phyloP scores from a whole-genome alignment of 148 eudicot species.

The Polygonum maritimum region DNA sequence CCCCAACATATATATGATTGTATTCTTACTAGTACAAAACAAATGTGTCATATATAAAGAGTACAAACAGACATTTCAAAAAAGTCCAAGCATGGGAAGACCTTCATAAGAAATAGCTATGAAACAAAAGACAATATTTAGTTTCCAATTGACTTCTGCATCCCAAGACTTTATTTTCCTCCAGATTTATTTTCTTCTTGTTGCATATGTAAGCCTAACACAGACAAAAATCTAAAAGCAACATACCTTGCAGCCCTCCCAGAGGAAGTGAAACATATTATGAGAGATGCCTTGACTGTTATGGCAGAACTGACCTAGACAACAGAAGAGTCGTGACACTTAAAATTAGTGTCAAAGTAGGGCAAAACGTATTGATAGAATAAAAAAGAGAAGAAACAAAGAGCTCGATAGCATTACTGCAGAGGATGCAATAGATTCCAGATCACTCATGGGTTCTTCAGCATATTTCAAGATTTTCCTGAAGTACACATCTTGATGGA shows the following conservation, averaged over 20 bases:
- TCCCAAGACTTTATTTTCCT: background rate
- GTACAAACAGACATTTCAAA: background rate
- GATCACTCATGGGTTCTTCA: constrained; percentile 66
- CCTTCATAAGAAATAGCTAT: background rate
- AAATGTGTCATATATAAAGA: background rate
- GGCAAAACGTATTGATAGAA: background rate
- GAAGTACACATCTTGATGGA: constrained; percentile 64
- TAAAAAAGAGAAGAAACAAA: background rate
- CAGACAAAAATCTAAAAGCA: background rate
- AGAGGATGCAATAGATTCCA: constrained; percentile 70
- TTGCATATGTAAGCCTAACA: background rate
- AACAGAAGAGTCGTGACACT: background rate
- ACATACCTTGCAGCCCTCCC: constrained; percentile 93
- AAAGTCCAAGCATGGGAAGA: background rate
- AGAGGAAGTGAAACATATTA: constrained; percentile 92
- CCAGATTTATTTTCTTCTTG: background rate
- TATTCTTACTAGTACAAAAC: background rate
- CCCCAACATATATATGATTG: background rate
- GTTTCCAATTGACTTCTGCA: background rate
- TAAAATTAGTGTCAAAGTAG: background rate
- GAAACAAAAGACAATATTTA: background rate
- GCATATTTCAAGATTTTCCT: constrained; percentile 60
- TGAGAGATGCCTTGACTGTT: constrained; percentile 94
- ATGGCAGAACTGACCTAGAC: constrained; percentile 84
- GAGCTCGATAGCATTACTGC: constrained; percentile 33